A percentile compares a stretch with the other conserved stretches of the same genome.
These are phyloP conservation scores for Saksenaea vasiformis DNA, from an alignment of 371 early-diverging fungal genomes.

Conservation along the genomic window DNA sequence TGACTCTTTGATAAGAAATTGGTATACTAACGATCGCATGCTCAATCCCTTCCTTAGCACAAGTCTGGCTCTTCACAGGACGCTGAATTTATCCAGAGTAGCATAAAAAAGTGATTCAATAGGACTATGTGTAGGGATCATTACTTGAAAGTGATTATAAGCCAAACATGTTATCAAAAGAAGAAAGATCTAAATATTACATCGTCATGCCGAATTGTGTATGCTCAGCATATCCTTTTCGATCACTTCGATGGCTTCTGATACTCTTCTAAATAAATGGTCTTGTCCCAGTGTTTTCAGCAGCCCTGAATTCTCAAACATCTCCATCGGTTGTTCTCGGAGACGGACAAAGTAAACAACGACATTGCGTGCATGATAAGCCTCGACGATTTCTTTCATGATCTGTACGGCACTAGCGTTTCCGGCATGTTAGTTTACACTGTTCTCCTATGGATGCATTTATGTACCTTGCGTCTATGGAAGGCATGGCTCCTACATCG, in stretches of 20 bases:
- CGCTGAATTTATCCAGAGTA: no score
- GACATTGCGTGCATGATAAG: conserved; percentile 76
- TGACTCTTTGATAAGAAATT: no score
- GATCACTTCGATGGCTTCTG: conserved; percentile 61
- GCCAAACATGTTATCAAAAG: not conserved
- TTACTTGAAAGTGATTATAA: no score
- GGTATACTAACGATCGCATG: no score
- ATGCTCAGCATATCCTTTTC: conserved; percentile 48
- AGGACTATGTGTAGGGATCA: no score
- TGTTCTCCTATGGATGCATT: not conserved
- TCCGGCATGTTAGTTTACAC: conserved; percentile 2
- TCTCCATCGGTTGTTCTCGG: conserved; percentile 61
- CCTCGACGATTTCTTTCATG: conserved; percentile 83
- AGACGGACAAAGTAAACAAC: conserved; percentile 86
- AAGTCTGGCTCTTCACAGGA: no score
- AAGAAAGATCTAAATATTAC: not conserved
- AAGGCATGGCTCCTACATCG: conserved; percentile 85
- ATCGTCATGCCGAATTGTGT: not conserved
- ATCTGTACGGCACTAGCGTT: conserved; percentile 79
- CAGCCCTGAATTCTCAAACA: conserved; percentile 74
- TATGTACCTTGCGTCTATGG: conserved; percentile 82
- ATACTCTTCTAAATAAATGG: conserved; percentile 64
- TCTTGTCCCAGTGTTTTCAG: conserved; percentile 63
- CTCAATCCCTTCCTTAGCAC: no score
- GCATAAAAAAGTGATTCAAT: no score